phyloP scores from a whole-genome alignment of 75 land plant genomes.

The Cunninghamia lanceolata region DNA sequence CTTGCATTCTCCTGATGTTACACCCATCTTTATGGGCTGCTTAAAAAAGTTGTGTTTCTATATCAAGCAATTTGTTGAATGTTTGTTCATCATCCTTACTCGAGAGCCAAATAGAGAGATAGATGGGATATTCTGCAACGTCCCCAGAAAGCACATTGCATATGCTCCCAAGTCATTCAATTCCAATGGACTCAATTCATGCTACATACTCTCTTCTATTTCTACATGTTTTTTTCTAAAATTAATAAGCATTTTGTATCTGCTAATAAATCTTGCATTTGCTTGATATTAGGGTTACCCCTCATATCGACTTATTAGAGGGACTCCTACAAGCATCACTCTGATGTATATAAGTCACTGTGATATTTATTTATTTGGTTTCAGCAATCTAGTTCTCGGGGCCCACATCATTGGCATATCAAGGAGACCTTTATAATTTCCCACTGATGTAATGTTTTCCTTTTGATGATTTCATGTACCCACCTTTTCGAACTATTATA shows the following conservation, averaged over 20 bases:
- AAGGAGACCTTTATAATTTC: too few species aligned
- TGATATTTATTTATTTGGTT: too few species aligned
- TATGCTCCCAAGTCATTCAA: too few species aligned
- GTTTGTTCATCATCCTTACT: slow-evolving; percentile 55
- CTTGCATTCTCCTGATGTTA: slow-evolving; percentile 44
- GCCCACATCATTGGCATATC: too few species aligned
- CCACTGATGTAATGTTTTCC: too few species aligned
- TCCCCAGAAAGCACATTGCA: slow-evolving; percentile 46
- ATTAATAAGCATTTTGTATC: slow-evolving; percentile 42
- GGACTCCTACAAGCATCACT: too few species aligned
- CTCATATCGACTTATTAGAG: too few species aligned
- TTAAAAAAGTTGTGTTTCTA: slow-evolving; percentile 42
- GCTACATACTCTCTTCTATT: slow-evolving; percentile 19
- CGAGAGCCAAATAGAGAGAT: slow-evolving; percentile 51
- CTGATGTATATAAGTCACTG: too few species aligned
- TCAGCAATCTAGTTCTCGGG: too few species aligned
- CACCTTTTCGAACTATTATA: too few species aligned
- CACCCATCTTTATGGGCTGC: slow-evolving; percentile 15
- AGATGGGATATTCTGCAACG: slow-evolving; percentile 61
- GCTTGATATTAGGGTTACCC: too few species aligned
- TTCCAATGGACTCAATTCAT: slow-evolving; percentile 9
- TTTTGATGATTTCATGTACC: too few species aligned
- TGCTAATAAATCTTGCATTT: slow-evolving; percentile 62
- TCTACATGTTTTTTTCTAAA: slow-evolving; percentile 3
- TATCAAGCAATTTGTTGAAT: slow-evolving; percentile 52